These are phyloP conservation scores for Mimosa bimucronata DNA, from an alignment of 306 rosid species.

Conservation along the genomic window DNA sequence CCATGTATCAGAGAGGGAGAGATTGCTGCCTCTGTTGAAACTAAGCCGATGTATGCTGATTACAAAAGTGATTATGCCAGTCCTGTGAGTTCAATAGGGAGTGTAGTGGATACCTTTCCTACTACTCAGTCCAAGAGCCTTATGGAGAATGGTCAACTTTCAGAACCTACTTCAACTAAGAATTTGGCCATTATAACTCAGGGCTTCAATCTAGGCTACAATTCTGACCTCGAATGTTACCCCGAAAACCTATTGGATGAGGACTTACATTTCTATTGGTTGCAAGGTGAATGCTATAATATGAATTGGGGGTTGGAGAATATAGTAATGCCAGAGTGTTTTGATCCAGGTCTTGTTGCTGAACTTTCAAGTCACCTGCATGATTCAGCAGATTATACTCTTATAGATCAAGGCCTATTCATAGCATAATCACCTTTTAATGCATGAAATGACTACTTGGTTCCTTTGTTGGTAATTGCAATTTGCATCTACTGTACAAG, in stretches of 20 bases:
- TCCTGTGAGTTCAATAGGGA: slow-evolving; percentile 47
- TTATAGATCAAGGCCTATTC: slow-evolving; percentile 78
- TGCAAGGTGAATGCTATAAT: slow-evolving; percentile 55
- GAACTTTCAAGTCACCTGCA: slow-evolving; percentile 63
- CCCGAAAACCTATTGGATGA: slow-evolving; percentile 65
- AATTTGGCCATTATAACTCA: slow-evolving; percentile 56
- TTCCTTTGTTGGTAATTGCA: slow-evolving; percentile 45
- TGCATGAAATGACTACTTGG: slow-evolving; percentile 43
- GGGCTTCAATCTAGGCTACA: slow-evolving; percentile 50
- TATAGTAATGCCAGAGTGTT: slow-evolving; percentile 56
- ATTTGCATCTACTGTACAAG: slow-evolving; percentile 34
- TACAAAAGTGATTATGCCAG: slow-evolving; percentile 44
- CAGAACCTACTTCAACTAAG: slow-evolving; percentile 52
- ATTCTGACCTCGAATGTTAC: slow-evolving; percentile 54
- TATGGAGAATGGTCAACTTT: slow-evolving; percentile 47
- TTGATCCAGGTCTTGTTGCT: slow-evolving; percentile 57
- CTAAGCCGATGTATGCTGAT: slow-evolving; percentile 56
- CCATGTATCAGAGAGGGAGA: slow-evolving; percentile 46
- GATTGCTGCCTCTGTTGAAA: slow-evolving; percentile 45
- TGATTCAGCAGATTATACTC: slow-evolving; percentile 70
- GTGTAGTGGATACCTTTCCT: slow-evolving; percentile 53
- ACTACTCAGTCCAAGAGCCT: slow-evolving; percentile 51
- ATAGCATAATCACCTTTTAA: slow-evolving; percentile 55
- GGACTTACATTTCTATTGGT: slow-evolving; percentile 59
- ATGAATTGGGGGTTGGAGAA: slow-evolving; percentile 59